Conservation (phyloP, 805 yeast species). For the Danielia reshetovae region DNA sequence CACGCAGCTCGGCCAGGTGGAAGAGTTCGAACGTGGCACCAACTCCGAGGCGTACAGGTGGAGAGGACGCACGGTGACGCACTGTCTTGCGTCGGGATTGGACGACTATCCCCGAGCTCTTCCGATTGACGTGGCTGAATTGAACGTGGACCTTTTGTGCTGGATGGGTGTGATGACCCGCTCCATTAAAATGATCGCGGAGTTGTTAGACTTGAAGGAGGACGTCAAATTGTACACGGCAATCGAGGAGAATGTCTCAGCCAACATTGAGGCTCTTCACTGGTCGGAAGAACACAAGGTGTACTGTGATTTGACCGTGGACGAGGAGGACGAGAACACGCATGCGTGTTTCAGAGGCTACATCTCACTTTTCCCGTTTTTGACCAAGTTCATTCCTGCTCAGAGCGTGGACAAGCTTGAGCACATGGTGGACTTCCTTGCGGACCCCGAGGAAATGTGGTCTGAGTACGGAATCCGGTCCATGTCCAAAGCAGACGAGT, state of each 20-base stretch:
- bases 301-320: conserved; percentile 81
- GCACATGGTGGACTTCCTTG: conserved; percentile 51
- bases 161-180: conserved; percentile 95
- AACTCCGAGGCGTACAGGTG: conserved; percentile 75
- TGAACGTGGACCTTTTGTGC: conserved; percentile 82
- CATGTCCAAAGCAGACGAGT: conserved; percentile 60
- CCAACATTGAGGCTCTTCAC: conserved; percentile 68
- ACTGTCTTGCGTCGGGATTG: conserved; percentile 87
- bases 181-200: conserved; percentile 73
- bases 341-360: conserved; percentile 90
- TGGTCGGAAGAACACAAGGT: conserved; percentile 68
- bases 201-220: conserved; percentile 50
- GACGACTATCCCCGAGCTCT: conserved; percentile 92
- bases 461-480: conserved; percentile 77
- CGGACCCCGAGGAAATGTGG: conserved; percentile 75
- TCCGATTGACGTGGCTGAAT: conserved; percentile 80
- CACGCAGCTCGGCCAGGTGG: conserved; percentile 73
- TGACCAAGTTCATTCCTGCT: conserved; percentile 58
- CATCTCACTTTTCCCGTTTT: conserved; percentile 79
- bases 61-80: conserved; percentile 85
- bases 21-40: conserved; percentile 60
- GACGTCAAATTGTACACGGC: conserved; percentile 53
- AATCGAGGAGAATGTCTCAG: conserved; percentile 53
- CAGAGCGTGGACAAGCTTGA: conserved; percentile 42
- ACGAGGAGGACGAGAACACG: conserved; percentile 61